phyloP scores from a whole-genome alignment of 345 rosid genomes.

The Eucalyptus cloeziana region DNA sequence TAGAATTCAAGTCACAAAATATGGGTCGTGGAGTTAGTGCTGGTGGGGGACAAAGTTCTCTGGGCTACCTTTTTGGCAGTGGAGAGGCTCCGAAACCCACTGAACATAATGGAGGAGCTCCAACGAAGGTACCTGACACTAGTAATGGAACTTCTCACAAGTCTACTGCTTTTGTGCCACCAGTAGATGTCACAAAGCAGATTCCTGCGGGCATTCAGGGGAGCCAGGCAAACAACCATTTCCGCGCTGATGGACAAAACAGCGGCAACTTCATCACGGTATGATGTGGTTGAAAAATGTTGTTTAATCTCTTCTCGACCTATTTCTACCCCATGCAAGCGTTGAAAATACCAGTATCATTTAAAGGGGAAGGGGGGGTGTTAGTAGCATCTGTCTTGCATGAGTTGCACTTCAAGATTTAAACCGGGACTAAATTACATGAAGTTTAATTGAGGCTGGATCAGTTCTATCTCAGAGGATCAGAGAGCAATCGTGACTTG shows the following conservation, averaged over 20 bases:
- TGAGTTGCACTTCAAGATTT: neutral
- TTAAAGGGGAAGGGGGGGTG: neutral
- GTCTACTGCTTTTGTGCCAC: constrained; percentile 9
- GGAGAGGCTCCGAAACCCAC: constrained; percentile 51
- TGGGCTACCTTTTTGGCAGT: constrained; percentile 69
- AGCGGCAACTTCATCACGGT: constrained; percentile 71
- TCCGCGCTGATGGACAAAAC: constrained; percentile 68
- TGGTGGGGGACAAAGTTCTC: constrained; percentile 88
- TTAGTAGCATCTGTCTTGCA: neutral
- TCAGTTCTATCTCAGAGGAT: neutral
- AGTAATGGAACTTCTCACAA: constrained; percentile 10
- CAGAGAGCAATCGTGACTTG: neutral
- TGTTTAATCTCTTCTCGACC: neutral
- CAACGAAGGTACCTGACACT: constrained; percentile 14
- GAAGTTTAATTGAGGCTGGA: neutral
- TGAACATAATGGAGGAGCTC: constrained; percentile 4
- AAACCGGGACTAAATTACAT: neutral
- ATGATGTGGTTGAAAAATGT: neutral
- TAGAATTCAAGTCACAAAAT: neutral
- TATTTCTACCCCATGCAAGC: neutral
- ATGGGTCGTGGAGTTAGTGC: constrained; percentile 89
- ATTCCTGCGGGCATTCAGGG: constrained; percentile 63
- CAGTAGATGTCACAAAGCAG: constrained; percentile 23
- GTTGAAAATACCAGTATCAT: neutral
- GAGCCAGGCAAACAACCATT: constrained; percentile 48